These are phyloP conservation scores for Diplodia sapinea DNA, from an alignment of 2,329 filamentous ascomycete genomes.

Conservation along the genomic window DNA sequence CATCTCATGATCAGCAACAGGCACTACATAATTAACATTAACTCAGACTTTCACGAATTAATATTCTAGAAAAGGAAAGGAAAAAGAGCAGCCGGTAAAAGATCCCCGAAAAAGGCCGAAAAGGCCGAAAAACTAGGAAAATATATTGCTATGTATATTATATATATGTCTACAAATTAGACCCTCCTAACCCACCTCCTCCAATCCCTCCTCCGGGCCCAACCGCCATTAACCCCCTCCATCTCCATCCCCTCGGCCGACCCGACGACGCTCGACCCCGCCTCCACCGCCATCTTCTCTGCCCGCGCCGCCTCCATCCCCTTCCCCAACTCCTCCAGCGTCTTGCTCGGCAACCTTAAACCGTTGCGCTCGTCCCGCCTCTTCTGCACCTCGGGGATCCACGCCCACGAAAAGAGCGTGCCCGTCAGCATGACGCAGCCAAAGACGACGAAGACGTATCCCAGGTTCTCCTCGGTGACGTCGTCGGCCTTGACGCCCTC, in stretches of 20 bases:
- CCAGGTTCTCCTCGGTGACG: slow-evolving; percentile 2
- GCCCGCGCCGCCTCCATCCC: slow-evolving; percentile 15
- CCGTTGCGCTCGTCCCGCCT: slow-evolving; percentile 23
- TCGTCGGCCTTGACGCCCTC: slow-evolving; percentile 5
- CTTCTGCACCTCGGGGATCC: slow-evolving; percentile 31
- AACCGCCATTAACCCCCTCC: not conserved
- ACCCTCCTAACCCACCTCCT: slow-evolving; percentile 1
- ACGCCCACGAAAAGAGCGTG: slow-evolving; percentile 32
- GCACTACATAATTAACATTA: too few species aligned
- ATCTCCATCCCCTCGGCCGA: not conserved
- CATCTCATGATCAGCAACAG: too few species aligned
- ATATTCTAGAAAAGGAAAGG: too few species aligned
- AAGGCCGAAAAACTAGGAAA: too few species aligned
- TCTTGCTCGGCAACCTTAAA: slow-evolving; percentile 20
- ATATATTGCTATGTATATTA: not conserved
- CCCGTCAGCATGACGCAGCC: slow-evolving; percentile 32
- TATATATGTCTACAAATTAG: not conserved
- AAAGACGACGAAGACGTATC: slow-evolving; percentile 32
- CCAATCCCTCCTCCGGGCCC: not conserved
- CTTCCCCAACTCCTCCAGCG: slow-evolving; percentile 29
- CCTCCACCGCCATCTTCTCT: not conserved
- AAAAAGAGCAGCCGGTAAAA: too few species aligned
- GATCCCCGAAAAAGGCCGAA: too few species aligned
- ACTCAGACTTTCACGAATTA: too few species aligned
- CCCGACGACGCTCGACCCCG: not conserved